Evolutionary conservation across 352 stramenopile species (phyloP).

Genomic region (Aphanomyces euteiches): DNA sequence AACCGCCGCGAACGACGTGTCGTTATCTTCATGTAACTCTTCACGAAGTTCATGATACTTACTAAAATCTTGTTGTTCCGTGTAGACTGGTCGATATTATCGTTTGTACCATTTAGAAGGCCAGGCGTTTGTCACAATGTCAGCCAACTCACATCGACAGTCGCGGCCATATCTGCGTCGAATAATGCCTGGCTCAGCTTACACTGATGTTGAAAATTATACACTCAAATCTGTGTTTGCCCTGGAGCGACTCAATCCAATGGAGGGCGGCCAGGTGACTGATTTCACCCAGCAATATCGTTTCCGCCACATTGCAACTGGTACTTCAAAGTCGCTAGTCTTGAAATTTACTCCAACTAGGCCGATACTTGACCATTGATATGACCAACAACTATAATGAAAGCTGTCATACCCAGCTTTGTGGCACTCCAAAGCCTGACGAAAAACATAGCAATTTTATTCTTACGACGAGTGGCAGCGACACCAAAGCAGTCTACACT

Average conservation of each 20-base stretch:
- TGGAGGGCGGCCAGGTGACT: neutral
- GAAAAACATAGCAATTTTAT: neutral
- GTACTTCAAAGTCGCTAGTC: neutral
- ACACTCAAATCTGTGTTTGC: constrained; percentile 21
- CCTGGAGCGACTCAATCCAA: neutral
- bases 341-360: too few relatives aligned
- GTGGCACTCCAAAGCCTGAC: neutral
- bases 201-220: neutral
- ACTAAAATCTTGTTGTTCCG: neutral
- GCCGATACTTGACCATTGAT: too few relatives aligned
- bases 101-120: constrained; percentile 25
- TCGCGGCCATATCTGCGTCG: constrained; percentile 14
- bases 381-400: too few relatives aligned
- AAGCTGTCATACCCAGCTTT: neutral
- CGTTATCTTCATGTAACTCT: too few relatives aligned
- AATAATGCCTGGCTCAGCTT: neutral
- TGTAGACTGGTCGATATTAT: constrained; percentile 20
- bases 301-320: constrained; percentile 19
- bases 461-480: neutral
- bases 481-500: constrained; percentile 6
- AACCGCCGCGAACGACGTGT: too few relatives aligned
- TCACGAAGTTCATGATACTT: too few relatives aligned
- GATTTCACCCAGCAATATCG: neutral
- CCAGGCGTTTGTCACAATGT: constrained; percentile 9
- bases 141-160: neutral